Evolutionary conservation across 257 asterid genomes (phyloP), one percentile per base, ranked within the genome.

Genomic region (Jaltomata sinuosa): DNA sequence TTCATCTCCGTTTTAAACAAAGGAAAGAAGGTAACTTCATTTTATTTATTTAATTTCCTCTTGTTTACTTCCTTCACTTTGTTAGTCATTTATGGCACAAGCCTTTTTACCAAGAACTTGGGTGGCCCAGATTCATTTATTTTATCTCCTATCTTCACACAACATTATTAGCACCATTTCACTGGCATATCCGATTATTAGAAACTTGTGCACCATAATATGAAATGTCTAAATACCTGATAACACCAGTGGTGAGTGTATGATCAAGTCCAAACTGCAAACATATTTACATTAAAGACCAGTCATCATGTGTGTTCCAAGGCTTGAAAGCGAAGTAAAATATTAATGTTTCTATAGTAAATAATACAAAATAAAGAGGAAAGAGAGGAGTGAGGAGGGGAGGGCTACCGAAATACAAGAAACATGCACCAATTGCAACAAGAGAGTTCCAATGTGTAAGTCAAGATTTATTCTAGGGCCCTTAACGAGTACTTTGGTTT

Each of bases 261-360:
- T 97, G 99, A 87, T 97, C 98, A 86, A 97, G 98, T 85, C 99
- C 99, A 92, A 95, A 97, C 99, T 95, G 97, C 90, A 87, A 81
- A 85, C 62, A 54, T 25, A 68, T 68, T 68, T 29, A 77, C 54
- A 87, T 74, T 52, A 15, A 81, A 55, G 68, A 84, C 12, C 42
- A 77, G 6, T 76, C 45, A 77, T 77, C 62, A 8, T 27, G 82
- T 16, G 29, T 27, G n/a, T 47, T 77, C 42, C 62, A 27, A 77
- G 27, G 16, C 40, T 49, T 49, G 27, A 77, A 29, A 27, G 62
- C 49, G 55, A 45, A 27, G 42, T 45, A 15, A 34, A 45, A 74
- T 74, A 74, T 74, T 68, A 15, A 12, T 42, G 4, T 29, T 11
- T 42, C 5, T 22, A 45, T 45, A 8, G 9, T 47, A 16, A 40